Conservation (phyloP, 164 flowering plant species). For the Annona cherimola region DNA sequence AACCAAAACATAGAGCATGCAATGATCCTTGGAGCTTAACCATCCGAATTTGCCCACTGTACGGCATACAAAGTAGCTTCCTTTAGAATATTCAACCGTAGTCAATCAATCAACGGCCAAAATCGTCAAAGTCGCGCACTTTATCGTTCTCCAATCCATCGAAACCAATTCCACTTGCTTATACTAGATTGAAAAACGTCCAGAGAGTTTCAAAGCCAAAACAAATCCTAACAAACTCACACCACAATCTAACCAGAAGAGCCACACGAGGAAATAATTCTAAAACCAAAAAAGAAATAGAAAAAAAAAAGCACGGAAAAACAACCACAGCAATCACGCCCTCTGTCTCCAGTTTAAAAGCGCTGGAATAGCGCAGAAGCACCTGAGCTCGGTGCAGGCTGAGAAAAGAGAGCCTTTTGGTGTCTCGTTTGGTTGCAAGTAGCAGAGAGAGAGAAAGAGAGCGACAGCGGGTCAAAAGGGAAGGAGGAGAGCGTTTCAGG, state of each 20-base stretch:
- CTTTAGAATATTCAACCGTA: neutral
- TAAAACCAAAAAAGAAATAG: neutral
- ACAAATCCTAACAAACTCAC: neutral
- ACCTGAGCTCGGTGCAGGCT: constrained; percentile 8
- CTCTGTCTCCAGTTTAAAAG: neutral
- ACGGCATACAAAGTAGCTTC: neutral
- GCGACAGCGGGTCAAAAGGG: constrained; percentile 5
- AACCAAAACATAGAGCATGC: neutral
- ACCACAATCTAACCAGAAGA: neutral
- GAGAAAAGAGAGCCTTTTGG: neutral
- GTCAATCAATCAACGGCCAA: neutral
- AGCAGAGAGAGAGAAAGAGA: neutral
- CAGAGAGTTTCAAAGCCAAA: neutral
- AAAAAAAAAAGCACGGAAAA: neutral
- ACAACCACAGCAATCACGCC: neutral
- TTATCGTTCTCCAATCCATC: neutral
- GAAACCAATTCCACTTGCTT: neutral
- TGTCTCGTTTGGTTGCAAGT: neutral
- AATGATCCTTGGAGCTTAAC: neutral
- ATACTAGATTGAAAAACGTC: neutral
- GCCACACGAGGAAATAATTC: neutral
- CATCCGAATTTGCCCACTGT: neutral
- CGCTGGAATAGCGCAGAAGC: neutral
- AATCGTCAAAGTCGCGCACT: neutral
- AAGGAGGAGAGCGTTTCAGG: constrained; percentile 22